Base-by-base conservation (phyloP, 768 basidiomycete genomes). In the Boletus subcaerulescens region DNA sequence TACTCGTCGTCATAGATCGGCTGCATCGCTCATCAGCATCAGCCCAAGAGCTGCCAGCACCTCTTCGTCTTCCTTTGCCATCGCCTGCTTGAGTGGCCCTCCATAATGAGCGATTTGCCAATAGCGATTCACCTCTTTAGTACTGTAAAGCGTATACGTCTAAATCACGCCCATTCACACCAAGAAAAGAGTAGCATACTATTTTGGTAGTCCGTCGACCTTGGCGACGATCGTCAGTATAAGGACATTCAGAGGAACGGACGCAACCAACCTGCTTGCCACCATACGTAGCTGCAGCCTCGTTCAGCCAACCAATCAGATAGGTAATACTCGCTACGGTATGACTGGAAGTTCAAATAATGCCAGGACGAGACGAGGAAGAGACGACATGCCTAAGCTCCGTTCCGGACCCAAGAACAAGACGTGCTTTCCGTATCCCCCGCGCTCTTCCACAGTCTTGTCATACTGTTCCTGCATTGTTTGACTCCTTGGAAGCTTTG, bases 261-360 rank as follows among this genome's bases (percentile, higher is more conserved):
- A 14, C 6, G 17, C 33, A 35, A 60, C 52, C 15, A 22, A 60
- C 60, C 45, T 60, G 54, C 35, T 56, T 61, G 3, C 59, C 54
- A 8, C 59, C 60, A 5, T 56, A 53, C 26, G 44, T 48, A 48
- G 18, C 51, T 5, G 51, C 59, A 5, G 51, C 50, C 14, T 49
- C 35, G 32, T 61, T 57, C 36, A 60, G 6, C 60, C 60, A 61
- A 17, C 59, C 40, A 0, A 46, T 20, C 10, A 53, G 10, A 22
- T 32, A 48, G 3, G 26, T 2, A 17, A 50, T 0, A 1, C 4
- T 4, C 4, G 17, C 60, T 53, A 17, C 4, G 10, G 18, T 26
- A 32, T 5, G n/a, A 39, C 36, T 15, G 3, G 36, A 44, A 6
- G 15, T 15, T 24, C 11, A 29, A 29, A 29, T 29, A 20, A 45